These are phyloP conservation scores for Boletus subcaerulescens DNA, from an alignment of 768 basidiomycete genomes.

Conservation along the genomic window DNA sequence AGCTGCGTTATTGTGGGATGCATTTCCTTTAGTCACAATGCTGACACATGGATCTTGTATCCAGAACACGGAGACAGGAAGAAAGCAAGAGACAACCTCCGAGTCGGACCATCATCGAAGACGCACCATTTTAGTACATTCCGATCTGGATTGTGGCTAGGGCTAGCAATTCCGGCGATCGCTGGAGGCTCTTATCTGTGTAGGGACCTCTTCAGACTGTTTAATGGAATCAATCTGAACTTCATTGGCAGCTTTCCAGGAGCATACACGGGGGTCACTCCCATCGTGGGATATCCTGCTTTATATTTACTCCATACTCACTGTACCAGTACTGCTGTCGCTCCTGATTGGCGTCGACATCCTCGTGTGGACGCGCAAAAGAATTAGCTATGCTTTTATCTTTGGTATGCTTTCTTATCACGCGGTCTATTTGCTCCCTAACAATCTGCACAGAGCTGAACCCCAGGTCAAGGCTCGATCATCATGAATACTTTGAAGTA, in stretches of 20 bases:
- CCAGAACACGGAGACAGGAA: constrained; percentile 75
- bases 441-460: constrained; percentile 54
- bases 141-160: constrained; percentile 69
- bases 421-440: not conserved
- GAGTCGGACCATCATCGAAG: constrained; percentile 47
- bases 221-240: not conserved
- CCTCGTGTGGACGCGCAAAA: constrained; percentile 64
- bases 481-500: constrained; percentile 74
- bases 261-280: constrained; percentile 49
- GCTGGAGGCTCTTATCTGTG: constrained; percentile 63
- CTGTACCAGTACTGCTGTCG: constrained; percentile 72
- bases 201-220: constrained; percentile 2
- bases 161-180: constrained; percentile 68
- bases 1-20: not conserved
- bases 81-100: constrained; percentile 64
- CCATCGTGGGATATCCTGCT: constrained; percentile 74
- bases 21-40: too few relatives aligned
- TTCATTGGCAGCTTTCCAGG: constrained; percentile 47
- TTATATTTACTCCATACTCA: constrained; percentile 71
- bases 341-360: constrained; percentile 80
- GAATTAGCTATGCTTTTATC: constrained; percentile 92
- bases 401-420: constrained; percentile 52
- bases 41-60: not conserved
- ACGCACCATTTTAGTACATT: constrained; percentile 73
- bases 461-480: constrained; percentile 67